A percentile compares a stretch with the other conserved stretches of the same genome.
Evolutionary conservation across 441 rosid genomes (phyloP).

Genomic region (Pelargonium cotyledonis): DNA sequence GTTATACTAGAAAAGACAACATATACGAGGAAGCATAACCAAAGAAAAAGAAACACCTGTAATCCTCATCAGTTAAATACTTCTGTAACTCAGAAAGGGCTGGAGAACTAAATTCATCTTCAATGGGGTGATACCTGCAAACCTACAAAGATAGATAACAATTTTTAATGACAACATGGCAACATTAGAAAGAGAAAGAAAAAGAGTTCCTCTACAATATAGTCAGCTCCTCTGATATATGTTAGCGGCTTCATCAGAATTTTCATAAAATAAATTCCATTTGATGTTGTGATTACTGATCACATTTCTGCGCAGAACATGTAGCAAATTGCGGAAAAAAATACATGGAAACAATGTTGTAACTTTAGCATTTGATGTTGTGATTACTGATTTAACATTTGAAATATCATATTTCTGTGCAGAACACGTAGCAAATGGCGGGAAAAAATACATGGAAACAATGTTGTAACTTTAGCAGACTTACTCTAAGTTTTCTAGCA

Average conservation of each 20-base stretch:
- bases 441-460: background rate
- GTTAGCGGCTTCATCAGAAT: background rate
- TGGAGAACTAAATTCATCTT: slow-evolving; percentile 75
- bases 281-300: background rate
- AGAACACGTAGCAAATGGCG: background rate
- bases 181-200: background rate
- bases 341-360: background rate
- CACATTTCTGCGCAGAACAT: no score
- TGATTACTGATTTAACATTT: background rate
- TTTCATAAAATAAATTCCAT: background rate
- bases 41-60: slow-evolving; percentile 42
- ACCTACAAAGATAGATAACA: slow-evolving; percentile 45
- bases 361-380: background rate
- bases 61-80: slow-evolving; percentile 68
- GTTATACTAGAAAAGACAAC: background rate
- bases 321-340: background rate
- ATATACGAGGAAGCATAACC: background rate
- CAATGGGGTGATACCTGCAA: slow-evolving; percentile 63
- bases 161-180: background rate
- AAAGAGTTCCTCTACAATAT: background rate
- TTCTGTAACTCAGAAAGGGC: slow-evolving; percentile 60
- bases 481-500: slow-evolving; percentile 85
- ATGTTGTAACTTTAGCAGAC: slow-evolving; percentile 11
- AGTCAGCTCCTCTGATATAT: background rate
- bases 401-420: background rate